phyloP scores from a whole-genome alignment of 768 basidiomycete species.

The Dentipellis sp. region DNA sequence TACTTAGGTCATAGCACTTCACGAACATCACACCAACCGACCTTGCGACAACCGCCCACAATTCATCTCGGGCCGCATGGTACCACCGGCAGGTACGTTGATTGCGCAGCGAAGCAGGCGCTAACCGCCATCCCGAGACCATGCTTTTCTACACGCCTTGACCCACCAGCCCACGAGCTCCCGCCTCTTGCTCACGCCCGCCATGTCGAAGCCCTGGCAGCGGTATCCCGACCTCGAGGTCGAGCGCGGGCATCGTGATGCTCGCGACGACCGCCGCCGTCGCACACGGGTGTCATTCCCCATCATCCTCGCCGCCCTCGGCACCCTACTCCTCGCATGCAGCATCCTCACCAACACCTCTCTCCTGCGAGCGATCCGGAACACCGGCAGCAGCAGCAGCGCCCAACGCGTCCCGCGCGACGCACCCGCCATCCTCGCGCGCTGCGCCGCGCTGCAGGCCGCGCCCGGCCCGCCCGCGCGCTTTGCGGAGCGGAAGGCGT shows the following conservation, averaged over 20 bases:
- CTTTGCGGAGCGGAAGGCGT: constrained; percentile 25
- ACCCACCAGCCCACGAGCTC: background rate
- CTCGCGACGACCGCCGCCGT: background rate
- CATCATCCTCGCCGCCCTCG: background rate
- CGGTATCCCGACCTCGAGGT: background rate
- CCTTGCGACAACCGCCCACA: background rate
- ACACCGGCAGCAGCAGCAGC: background rate
- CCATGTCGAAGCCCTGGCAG: background rate
- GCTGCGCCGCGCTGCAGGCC: constrained; percentile 22
- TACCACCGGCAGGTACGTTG: background rate
- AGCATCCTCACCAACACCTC: background rate
- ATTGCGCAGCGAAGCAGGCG: background rate
- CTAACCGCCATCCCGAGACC: background rate
- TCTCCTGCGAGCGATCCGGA: background rate
- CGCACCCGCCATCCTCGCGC: constrained; percentile 19
- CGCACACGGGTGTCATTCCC: background rate
- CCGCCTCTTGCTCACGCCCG: background rate
- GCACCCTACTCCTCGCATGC: background rate
- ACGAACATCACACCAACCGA: too few relatives aligned
- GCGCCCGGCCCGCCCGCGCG: constrained; percentile 22
- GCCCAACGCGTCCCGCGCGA: constrained; percentile 15
- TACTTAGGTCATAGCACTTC: too few relatives aligned
- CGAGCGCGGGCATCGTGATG: background rate
- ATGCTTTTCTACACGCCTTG: background rate
- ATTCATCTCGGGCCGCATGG: background rate